phyloP scores from a whole-genome alignment of 169 alveolate species.

The Plasmodium billcollinsi region DNA sequence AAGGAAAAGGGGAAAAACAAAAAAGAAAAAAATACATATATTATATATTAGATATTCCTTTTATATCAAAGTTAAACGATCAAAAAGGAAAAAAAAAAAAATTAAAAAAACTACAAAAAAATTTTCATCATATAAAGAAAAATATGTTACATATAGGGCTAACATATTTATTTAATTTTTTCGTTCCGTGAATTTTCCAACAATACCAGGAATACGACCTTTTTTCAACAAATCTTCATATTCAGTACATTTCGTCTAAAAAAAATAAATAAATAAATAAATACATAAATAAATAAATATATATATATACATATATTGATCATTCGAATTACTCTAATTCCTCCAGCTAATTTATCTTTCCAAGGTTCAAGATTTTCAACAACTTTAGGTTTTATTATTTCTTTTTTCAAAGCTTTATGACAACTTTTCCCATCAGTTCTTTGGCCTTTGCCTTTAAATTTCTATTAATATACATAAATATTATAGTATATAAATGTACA shows the following conservation, averaged over 20 bases:
- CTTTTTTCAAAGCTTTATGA: slow-evolving; percentile 43
- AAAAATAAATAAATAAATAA: neutral
- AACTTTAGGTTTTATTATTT: slow-evolving; percentile 35
- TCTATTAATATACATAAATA: slow-evolving; percentile 15
- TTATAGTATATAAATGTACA: neutral
- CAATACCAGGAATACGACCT: slow-evolving; percentile 84
- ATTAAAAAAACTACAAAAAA: neutral
- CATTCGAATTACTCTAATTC: slow-evolving; percentile 80
- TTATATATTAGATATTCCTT: too few relatives aligned
- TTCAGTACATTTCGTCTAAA: slow-evolving; percentile 84
- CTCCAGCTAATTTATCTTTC: slow-evolving; percentile 82
- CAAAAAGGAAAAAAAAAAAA: neutral
- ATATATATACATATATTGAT: neutral
- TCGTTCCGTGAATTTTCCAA: slow-evolving; percentile 77
- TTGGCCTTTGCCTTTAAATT: slow-evolving; percentile 75
- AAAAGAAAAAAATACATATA: too few relatives aligned
- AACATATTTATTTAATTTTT: slow-evolving; percentile 13
- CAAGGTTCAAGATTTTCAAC: slow-evolving; percentile 81
- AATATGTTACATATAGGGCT: neutral
- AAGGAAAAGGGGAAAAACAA: too few relatives aligned
- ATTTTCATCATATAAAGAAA: slow-evolving; percentile 4
- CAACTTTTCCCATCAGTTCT: slow-evolving; percentile 74
- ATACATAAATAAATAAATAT: neutral
- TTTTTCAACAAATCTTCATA: slow-evolving; percentile 82
- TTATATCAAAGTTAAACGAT: neutral